Conservation (phyloP, 1,139 yeast species). For the Suhomyces choctaworum region DNA sequence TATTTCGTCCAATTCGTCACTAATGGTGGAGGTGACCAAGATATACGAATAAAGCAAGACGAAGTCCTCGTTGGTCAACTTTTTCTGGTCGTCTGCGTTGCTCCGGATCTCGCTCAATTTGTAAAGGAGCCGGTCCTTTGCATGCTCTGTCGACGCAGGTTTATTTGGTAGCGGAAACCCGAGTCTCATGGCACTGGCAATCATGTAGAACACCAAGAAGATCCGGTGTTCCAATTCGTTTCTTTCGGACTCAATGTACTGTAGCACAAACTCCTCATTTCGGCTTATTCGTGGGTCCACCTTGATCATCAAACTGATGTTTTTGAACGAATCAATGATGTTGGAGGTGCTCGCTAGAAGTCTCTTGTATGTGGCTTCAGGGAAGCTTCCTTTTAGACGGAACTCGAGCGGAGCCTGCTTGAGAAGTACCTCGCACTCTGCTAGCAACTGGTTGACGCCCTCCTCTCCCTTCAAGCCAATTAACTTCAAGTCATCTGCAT, state of each 20-base stretch:
- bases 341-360: conserved; percentile 59
- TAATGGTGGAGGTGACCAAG: conserved; percentile 66
- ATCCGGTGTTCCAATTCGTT: conserved; percentile 70
- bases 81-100: conserved; percentile 20
- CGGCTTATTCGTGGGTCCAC: conserved; percentile 56
- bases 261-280: conserved; percentile 57
- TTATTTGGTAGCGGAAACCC: conserved; percentile 77
- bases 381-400: conserved; percentile 74
- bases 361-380: conserved; percentile 49
- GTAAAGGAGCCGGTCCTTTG: conserved; percentile 66
- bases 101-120: conserved; percentile 54
- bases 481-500: conserved; percentile 23
- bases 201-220: conserved; percentile 72
- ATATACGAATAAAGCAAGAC: conserved; percentile 74
- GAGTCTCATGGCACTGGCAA: conserved; percentile 72
- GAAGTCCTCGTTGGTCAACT: conserved; percentile 62
- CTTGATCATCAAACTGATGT: conserved; percentile 65
- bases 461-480: conserved; percentile 55
- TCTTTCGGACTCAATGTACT: conserved; percentile 58
- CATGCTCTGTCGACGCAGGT: conserved; percentile 77
- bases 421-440: conserved; percentile 59
- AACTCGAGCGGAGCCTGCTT: conserved; percentile 77
- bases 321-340: conserved; percentile 74
- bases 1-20: conserved; percentile 63
- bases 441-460: conserved; percentile 56